These are phyloP conservation scores for Aspergillus indologenus DNA, from an alignment of 495 filamentous ascomycete species.

Conservation along the genomic window DNA sequence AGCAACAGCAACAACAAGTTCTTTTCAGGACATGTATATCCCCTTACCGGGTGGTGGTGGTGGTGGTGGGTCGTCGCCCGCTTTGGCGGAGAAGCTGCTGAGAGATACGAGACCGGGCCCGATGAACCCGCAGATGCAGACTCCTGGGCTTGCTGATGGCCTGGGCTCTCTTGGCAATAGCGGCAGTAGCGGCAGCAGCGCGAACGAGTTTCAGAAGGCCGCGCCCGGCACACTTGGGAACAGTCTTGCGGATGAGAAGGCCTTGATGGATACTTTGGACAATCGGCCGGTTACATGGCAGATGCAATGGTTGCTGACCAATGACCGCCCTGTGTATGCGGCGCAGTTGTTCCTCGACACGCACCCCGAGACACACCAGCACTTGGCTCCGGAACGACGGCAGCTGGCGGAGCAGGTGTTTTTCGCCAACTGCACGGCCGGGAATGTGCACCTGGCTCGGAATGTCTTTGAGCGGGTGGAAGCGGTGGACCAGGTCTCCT, in stretches of 20 bases:
- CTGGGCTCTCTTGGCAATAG: neutral
- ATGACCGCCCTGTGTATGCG: constrained; percentile 34
- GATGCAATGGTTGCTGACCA: constrained; percentile 21
- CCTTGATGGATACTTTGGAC: neutral
- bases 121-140: neutral
- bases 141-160: neutral
- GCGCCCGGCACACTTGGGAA: too few relatives aligned
- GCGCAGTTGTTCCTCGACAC: constrained; percentile 37
- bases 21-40: neutral
- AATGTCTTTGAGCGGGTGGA: constrained; percentile 39
- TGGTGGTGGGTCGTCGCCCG: neutral
- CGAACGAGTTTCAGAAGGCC: too few relatives aligned
- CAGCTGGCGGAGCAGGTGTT: constrained; percentile 34
- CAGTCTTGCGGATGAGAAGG: too few relatives aligned
- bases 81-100: neutral
- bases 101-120: neutral
- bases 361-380: constrained; percentile 17
- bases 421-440: constrained; percentile 37
- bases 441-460: constrained; percentile 40
- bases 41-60: neutral
- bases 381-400: constrained; percentile 30
- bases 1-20: too few relatives aligned
- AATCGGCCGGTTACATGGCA: constrained; percentile 6
- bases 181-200: too few relatives aligned
- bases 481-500: constrained; percentile 30